Conservation (phyloP, 1,284 basidiomycete species). For the Trichosporon ovoides region DNA sequence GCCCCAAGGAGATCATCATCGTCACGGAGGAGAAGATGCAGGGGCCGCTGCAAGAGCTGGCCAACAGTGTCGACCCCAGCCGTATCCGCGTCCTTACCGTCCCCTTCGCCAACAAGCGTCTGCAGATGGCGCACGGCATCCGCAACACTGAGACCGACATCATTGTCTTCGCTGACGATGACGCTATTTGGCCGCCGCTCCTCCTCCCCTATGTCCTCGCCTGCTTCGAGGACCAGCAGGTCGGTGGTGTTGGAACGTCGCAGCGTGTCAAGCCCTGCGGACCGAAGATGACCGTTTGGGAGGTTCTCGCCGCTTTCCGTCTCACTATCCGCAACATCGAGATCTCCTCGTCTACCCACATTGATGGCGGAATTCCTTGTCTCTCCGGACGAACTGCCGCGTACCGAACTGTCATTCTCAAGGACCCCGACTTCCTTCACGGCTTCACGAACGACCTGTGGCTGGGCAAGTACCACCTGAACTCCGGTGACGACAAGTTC, state of each 20-base stretch:
- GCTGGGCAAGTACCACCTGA: conserved; percentile 86
- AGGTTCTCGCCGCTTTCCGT: conserved; percentile 84
- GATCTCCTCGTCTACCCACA: conserved; percentile 78
- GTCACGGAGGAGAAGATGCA: conserved; percentile 88
- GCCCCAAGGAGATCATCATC: conserved; percentile 87
- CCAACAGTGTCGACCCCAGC: conserved; percentile 73
- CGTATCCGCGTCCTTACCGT: conserved; percentile 82
- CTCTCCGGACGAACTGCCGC: conserved; percentile 85
- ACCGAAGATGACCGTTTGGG: conserved; percentile 79
- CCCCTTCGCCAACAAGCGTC: conserved; percentile 83
- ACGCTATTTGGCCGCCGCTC: conserved; percentile 88
- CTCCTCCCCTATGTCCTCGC: conserved; percentile 77
- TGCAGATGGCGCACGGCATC: conserved; percentile 89
- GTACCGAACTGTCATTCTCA: conserved; percentile 85
- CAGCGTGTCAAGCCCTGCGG: conserved; percentile 80
- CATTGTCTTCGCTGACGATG: conserved; percentile 91
- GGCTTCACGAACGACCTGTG: conserved; percentile 90
- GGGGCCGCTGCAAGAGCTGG: conserved; percentile 76
- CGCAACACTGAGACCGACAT: conserved; percentile 83
- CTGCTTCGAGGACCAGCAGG: conserved; percentile 87
- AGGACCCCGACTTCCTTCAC: conserved; percentile 84
- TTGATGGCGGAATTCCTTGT: conserved; percentile 85
- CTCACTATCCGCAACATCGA: conserved; percentile 88
- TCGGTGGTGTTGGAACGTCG: conserved; percentile 83
- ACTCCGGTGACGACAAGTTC: conserved; percentile 90